Conservation (phyloP, 2,329 filamentous ascomycete species). For the Verticillium klebahnii region DNA sequence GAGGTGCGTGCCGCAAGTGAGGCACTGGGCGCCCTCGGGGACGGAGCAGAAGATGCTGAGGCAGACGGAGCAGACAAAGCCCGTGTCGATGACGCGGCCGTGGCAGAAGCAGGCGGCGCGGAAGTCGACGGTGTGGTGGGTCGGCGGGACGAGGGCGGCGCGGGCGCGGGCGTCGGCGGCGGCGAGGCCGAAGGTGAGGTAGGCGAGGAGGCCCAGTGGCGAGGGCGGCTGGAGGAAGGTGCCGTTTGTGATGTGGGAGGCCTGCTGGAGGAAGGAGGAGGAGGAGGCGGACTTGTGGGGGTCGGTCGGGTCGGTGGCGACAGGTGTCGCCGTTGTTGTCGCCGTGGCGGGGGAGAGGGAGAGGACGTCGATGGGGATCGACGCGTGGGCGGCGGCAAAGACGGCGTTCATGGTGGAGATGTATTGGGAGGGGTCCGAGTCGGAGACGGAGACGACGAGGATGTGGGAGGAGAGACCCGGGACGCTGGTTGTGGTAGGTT, state of each 20-base stretch:
- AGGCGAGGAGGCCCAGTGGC: slow-evolving; percentile 75
- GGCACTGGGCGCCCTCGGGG: slow-evolving; percentile 60
- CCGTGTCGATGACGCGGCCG: slow-evolving; percentile 81
- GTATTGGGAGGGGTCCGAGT: slow-evolving; percentile 81
- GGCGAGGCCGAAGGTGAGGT: slow-evolving; percentile 92
- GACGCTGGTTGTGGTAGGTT: slow-evolving; percentile 26
- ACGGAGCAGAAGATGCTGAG: slow-evolving; percentile 84
- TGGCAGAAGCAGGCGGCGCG: slow-evolving; percentile 98
- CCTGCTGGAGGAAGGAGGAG: slow-evolving; percentile 92
- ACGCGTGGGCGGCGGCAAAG: slow-evolving; percentile 85
- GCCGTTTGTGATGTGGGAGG: slow-evolving; percentile 58
- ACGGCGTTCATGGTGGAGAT: slow-evolving; percentile 99
- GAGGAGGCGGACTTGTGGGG: slow-evolving; percentile 44
- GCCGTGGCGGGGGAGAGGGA: slow-evolving; percentile 53
- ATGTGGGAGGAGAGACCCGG: slow-evolving; percentile 71
- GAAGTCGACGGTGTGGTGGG: slow-evolving; percentile 86
- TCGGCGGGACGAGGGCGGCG: slow-evolving; percentile 68
- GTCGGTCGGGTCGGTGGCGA: not conserved
- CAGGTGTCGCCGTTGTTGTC: not conserved
- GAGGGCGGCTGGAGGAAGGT: slow-evolving; percentile 48
- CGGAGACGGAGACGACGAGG: slow-evolving; percentile 83
- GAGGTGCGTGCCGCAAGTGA: slow-evolving; percentile 78
- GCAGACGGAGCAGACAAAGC: slow-evolving; percentile 95
- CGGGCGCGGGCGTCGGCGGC: slow-evolving; percentile 58
- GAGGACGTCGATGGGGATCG: slow-evolving; percentile 88